A percentile compares a stretch with the other conserved stretches of the same genome.
phyloP scores from a whole-genome alignment of 192 early-diverging fungal species.

The Backusella parvicylindrica region DNA sequence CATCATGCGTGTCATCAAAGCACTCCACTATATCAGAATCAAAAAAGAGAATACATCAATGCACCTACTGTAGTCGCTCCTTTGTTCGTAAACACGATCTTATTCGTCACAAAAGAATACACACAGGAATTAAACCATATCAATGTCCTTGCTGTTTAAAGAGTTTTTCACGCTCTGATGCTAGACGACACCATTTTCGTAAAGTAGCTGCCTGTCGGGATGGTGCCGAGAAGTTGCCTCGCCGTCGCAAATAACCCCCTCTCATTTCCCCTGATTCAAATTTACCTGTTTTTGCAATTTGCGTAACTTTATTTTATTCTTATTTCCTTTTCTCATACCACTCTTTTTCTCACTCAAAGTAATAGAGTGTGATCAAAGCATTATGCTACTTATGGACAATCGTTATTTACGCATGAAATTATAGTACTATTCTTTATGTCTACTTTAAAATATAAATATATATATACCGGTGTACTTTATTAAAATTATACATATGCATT shows the following conservation, averaged over 20 bases:
- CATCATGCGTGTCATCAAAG: neutral
- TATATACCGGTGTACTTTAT: neutral
- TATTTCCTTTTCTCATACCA: neutral
- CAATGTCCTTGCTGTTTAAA: slow-evolving; percentile 14
- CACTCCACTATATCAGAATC: neutral
- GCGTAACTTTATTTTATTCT: neutral
- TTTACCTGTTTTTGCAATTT: neutral
- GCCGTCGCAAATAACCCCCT: neutral
- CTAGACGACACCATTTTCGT: slow-evolving; percentile 5
- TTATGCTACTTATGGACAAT: neutral
- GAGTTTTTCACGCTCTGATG: slow-evolving; percentile 9
- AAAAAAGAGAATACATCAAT: neutral
- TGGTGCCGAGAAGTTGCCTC: neutral
- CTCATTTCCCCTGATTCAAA: neutral
- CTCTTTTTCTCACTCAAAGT: neutral
- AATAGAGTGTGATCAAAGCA: neutral
- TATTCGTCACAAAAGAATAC: slow-evolving; percentile 2
- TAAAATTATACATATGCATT: neutral
- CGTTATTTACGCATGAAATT: neutral
- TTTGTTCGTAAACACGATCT: slow-evolving; percentile 15
- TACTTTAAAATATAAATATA: no score
- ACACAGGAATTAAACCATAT: slow-evolving; percentile 17
- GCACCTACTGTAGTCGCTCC: neutral
- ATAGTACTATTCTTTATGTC: neutral
- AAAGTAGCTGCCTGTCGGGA: neutral